Evolutionary conservation across 1,139 yeast species (phyloP).

Genomic region (Geotrichum restrictum): DNA sequence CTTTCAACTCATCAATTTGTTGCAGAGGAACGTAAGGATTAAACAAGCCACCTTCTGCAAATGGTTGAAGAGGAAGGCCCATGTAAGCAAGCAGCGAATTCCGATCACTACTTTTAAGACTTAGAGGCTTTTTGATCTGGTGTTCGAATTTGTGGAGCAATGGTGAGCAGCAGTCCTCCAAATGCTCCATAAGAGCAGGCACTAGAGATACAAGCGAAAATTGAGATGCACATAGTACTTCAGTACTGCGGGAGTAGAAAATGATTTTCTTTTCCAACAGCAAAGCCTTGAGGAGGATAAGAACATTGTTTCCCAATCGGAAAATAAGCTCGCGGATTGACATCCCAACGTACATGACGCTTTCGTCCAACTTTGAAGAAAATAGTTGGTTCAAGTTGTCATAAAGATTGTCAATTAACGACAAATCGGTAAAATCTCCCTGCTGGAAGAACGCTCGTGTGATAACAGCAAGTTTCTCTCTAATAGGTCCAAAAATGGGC

Average conservation of each 20-base stretch:
- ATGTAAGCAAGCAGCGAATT: slow-evolving; percentile 71
- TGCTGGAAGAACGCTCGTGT: slow-evolving; percentile 85
- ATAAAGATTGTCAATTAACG: slow-evolving; percentile 64
- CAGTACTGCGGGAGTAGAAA: slow-evolving; percentile 77
- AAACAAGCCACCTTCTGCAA: slow-evolving; percentile 83
- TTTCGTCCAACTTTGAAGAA: slow-evolving; percentile 43
- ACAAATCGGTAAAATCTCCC: slow-evolving; percentile 65
- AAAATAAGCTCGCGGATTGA: slow-evolving; percentile 63
- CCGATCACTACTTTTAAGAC: slow-evolving; percentile 74
- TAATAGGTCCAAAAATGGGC: slow-evolving; percentile 80
- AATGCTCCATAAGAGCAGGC: slow-evolving; percentile 69
- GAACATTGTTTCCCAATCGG: slow-evolving; percentile 56
- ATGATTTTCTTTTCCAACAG: slow-evolving; percentile 66
- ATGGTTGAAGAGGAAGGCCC: slow-evolving; percentile 83
- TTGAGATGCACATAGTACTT: slow-evolving; percentile 68
- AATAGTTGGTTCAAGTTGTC: slow-evolving; percentile 60
- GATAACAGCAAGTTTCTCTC: slow-evolving; percentile 84
- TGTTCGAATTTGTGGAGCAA: slow-evolving; percentile 55
- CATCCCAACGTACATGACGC: slow-evolving; percentile 69
- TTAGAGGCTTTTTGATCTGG: slow-evolving; percentile 55
- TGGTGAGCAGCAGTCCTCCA: slow-evolving; percentile 81
- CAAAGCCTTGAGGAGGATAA: slow-evolving; percentile 70
- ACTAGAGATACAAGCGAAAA: slow-evolving; percentile 64
- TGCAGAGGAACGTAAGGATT: slow-evolving; percentile 91
- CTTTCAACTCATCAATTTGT: slow-evolving; percentile 70